These are phyloP conservation scores for Cercospora berteroae DNA, from an alignment of 2,329 filamentous ascomycete species.

Conservation along the genomic window DNA sequence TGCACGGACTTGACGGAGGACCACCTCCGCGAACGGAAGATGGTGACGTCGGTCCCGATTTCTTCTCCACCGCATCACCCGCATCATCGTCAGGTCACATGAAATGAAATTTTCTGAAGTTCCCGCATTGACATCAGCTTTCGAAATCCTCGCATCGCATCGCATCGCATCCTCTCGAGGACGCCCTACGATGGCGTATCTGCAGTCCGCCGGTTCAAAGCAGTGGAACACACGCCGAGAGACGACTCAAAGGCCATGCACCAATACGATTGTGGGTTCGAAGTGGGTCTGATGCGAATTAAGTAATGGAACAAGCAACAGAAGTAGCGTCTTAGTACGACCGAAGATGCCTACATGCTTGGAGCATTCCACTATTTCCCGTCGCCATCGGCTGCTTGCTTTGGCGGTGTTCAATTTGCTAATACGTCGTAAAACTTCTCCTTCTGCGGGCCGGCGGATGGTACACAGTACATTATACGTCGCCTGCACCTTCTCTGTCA, in stretches of 20 bases:
- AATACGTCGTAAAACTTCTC: constrained; percentile 9
- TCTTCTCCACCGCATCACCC: background rate
- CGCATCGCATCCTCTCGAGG: background rate
- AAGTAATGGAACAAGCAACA: background rate
- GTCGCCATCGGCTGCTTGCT: constrained; percentile 1
- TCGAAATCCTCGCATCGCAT: background rate
- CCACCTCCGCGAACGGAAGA: background rate
- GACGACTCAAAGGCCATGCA: background rate
- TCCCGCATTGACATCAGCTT: background rate
- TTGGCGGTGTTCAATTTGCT: background rate
- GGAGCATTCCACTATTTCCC: background rate
- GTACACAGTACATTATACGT: background rate
- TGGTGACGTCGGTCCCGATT: background rate
- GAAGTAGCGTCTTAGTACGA: background rate
- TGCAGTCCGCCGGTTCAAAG: background rate
- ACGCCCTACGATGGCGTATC: background rate
- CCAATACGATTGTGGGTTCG: background rate
- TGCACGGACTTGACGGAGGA: background rate
- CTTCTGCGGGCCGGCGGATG: background rate
- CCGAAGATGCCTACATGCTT: constrained; percentile 8
- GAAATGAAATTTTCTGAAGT: background rate
- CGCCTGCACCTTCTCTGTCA: background rate
- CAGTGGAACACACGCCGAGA: background rate
- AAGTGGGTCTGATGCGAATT: background rate
- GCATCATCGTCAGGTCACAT: background rate